Evolutionary conservation across 169 alveolate species (phyloP).

Genomic region (Plasmodium yoelii): DNA sequence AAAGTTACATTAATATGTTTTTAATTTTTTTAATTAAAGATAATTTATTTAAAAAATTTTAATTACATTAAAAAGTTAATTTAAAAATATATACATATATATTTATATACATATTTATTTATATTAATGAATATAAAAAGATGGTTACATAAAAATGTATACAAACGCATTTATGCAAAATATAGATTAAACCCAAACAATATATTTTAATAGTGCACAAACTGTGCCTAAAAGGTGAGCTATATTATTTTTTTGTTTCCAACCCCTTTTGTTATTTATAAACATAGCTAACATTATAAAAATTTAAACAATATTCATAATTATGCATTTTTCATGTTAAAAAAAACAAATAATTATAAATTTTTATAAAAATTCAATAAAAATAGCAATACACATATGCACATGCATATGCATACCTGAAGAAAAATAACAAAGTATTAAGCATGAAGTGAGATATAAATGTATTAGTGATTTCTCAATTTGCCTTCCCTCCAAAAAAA

Average conservation of each 20-base stretch:
- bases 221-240: conserved; percentile 10
- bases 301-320: neutral
- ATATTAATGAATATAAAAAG: neutral
- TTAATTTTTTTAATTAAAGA: neutral
- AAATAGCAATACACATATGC: neutral
- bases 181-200: conserved; percentile 6
- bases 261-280: neutral
- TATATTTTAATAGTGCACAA: conserved; percentile 41
- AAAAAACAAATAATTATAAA: neutral
- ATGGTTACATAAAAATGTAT: conserved; percentile 5
- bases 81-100: too few relatives aligned
- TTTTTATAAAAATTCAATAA: neutral
- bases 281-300: neutral
- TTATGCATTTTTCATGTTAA: neutral
- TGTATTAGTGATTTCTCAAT: too few relatives aligned
- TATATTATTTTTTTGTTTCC: conserved; percentile 3
- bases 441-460: too few relatives aligned
- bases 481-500: too few relatives aligned
- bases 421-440: neutral
- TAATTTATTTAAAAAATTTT: too few relatives aligned
- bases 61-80: too few relatives aligned
- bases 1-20: neutral
- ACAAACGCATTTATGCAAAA: conserved; percentile 35
- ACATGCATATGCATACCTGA: neutral
- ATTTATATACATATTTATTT: too few relatives aligned